These are phyloP conservation scores for Podospora anserina DNA, from an alignment of 495 filamentous ascomycete genomes.

Conservation along the genomic window DNA sequence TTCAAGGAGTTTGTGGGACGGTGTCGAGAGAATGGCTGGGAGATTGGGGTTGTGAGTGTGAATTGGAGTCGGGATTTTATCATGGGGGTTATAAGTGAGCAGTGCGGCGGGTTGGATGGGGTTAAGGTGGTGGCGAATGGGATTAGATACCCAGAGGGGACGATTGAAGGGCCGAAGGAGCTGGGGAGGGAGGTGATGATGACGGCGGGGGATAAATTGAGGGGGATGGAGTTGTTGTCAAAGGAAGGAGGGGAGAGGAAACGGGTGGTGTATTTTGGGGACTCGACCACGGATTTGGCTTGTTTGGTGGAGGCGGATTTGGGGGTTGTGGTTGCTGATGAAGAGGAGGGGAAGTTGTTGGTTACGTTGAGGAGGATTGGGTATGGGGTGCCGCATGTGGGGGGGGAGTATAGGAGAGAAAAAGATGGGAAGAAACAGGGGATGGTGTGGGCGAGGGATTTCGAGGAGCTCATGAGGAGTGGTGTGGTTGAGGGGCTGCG, in stretches of 20 bases:
- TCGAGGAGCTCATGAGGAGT: slow-evolving; percentile 25
- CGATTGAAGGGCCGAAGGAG: slow-evolving; percentile 34
- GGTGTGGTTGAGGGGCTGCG: slow-evolving; percentile 19
- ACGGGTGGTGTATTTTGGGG: slow-evolving; percentile 34
- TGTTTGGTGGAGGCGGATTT: slow-evolving; percentile 37
- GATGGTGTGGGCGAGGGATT: slow-evolving; percentile 33
- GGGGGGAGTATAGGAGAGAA: not conserved
- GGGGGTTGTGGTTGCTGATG: slow-evolving; percentile 41
- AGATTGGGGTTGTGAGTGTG: slow-evolving; percentile 41
- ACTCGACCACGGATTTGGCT: slow-evolving; percentile 35
- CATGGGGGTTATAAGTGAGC: slow-evolving; percentile 21
- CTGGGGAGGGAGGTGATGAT: slow-evolving; percentile 20
- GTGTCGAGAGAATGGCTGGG: slow-evolving; percentile 20
- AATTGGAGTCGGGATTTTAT: slow-evolving; percentile 48
- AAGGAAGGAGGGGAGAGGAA: not conserved
- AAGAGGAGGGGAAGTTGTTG: slow-evolving; percentile 35
- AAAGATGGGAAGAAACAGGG: not conserved
- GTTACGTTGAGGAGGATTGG: slow-evolving; percentile 37
- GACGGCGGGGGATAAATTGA: slow-evolving; percentile 29
- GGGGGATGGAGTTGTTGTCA: slow-evolving; percentile 18
- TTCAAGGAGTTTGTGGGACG: slow-evolving; percentile 32
- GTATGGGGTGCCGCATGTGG: slow-evolving; percentile 35
- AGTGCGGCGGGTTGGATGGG: not conserved
- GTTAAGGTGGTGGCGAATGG: slow-evolving; percentile 30
- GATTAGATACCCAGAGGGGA: slow-evolving; percentile 30